Conservation (phyloP, 1,139 yeast species). For the Kluyveromyces sp. region DNA sequence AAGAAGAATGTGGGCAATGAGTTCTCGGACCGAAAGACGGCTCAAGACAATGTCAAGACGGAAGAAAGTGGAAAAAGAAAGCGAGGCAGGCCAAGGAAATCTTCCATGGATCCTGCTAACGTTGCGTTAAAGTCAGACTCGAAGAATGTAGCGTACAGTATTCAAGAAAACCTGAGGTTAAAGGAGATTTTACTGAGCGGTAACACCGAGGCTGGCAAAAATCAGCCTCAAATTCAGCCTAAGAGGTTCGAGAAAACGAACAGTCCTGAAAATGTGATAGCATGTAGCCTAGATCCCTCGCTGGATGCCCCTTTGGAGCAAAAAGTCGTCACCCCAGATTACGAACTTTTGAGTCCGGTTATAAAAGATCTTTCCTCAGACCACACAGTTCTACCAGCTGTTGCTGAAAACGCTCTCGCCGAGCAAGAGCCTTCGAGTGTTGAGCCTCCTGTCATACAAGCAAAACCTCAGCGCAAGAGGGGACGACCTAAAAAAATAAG, state of each 20-base stretch:
- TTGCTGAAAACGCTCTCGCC: background rate
- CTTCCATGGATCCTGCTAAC: background rate
- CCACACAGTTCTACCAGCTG: background rate
- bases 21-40: background rate
- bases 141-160: background rate
- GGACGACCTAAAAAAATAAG: slow-evolving; percentile 8
- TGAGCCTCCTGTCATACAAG: background rate
- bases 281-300: background rate
- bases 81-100: slow-evolving; percentile 6
- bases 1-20: background rate
- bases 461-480: slow-evolving; percentile 4
- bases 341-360: background rate
- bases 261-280: background rate
- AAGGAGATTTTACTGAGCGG: background rate
- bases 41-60: background rate
- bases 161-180: too few relatives aligned
- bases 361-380: background rate
- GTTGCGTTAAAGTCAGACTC: background rate
- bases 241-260: background rate
- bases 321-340: background rate
- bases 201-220: background rate
- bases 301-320: background rate
- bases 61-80: background rate
- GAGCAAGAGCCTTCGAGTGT: background rate
- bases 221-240: background rate